A percentile compares a stretch with the other conserved stretches of the same genome.
These are phyloP conservation scores for Phycomyces nitens DNA, from an alignment of 192 early-diverging fungal species.

Conservation along the genomic window DNA sequence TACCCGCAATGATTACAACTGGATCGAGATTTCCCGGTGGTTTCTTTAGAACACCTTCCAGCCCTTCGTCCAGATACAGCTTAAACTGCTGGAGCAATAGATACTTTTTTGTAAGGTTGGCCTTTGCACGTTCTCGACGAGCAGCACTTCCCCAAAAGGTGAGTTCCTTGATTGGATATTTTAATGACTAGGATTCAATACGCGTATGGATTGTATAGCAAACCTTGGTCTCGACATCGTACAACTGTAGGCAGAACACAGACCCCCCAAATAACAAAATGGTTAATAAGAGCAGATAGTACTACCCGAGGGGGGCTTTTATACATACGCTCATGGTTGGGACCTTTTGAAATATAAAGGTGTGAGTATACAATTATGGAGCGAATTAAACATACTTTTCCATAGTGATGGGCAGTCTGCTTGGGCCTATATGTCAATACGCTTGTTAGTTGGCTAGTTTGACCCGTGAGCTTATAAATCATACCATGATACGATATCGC, in stretches of 20 bases:
- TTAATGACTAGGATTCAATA: constrained; percentile 15
- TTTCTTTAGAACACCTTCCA: constrained; percentile 32
- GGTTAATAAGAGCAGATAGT: constrained; percentile 15
- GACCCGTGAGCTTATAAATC: neutral
- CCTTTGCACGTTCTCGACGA: constrained; percentile 29
- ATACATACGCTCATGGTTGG: constrained; percentile 28
- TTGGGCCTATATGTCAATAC: neutral
- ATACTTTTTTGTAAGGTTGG: constrained; percentile 28
- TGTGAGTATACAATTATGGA: constrained; percentile 1
- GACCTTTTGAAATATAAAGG: constrained; percentile 5
- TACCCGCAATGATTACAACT: constrained; percentile 39
- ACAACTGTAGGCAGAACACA: constrained; percentile 36
- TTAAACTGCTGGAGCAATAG: constrained; percentile 44
- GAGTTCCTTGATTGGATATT: neutral
- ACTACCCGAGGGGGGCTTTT: neutral
- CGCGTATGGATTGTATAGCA: too few species aligned
- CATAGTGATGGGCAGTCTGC: constrained; percentile 15
- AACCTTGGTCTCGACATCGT: constrained; percentile 38
- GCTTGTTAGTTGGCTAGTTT: neutral
- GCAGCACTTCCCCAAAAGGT: constrained; percentile 27
- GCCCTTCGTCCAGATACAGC: constrained; percentile 42
- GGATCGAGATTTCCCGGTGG: constrained; percentile 36
- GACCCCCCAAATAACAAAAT: too few species aligned
- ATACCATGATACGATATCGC: constrained; percentile 44
- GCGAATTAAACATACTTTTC: constrained; percentile 25